Conservation (phyloP, 1,139 yeast genomes). For the Eremothecium coryli region DNA sequence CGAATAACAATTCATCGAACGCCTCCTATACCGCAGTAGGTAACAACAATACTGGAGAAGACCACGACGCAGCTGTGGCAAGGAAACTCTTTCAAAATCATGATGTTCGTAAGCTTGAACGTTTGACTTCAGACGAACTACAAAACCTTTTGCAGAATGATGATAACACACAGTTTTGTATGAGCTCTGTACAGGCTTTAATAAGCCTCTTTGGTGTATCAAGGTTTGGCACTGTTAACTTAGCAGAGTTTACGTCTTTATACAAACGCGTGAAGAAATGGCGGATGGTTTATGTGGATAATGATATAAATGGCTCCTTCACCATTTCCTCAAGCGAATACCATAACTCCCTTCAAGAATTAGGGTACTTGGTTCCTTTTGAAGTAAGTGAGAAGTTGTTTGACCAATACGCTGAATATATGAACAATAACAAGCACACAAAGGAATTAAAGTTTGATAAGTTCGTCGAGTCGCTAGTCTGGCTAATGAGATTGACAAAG, state of each 20-base stretch:
- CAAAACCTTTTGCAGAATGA: slow-evolving; percentile 31
- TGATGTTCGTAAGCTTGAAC: slow-evolving; percentile 25
- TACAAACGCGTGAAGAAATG: slow-evolving; percentile 30
- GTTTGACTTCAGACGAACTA: slow-evolving; percentile 29
- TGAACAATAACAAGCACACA: slow-evolving; percentile 29
- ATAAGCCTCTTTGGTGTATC: slow-evolving; percentile 30
- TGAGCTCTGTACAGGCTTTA: slow-evolving; percentile 28
- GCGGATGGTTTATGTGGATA: slow-evolving; percentile 32
- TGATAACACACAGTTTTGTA: slow-evolving; percentile 28
- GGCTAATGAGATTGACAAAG: slow-evolving; percentile 68
- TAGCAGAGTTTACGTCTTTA: slow-evolving; percentile 27
- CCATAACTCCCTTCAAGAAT: slow-evolving; percentile 29
- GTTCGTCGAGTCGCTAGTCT: slow-evolving; percentile 72
- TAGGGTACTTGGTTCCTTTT: slow-evolving; percentile 29
- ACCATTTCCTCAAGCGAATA: slow-evolving; percentile 27
- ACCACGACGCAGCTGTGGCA: slow-evolving; percentile 25
- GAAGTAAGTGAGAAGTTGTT: slow-evolving; percentile 30
- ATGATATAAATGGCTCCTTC: slow-evolving; percentile 29
- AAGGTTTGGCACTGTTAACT: slow-evolving; percentile 29
- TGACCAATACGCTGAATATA: slow-evolving; percentile 30
- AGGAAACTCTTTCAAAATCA: slow-evolving; percentile 26
- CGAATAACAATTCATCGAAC: too few relatives aligned
- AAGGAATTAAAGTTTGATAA: slow-evolving; percentile 69
- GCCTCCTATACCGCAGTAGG: too few relatives aligned
- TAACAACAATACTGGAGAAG: slow-evolving; percentile 6